Evolutionary conservation across 805 yeast species (phyloP), one percentile per base, ranked within the genome.

Genomic region (Saitoella complicata): DNA sequence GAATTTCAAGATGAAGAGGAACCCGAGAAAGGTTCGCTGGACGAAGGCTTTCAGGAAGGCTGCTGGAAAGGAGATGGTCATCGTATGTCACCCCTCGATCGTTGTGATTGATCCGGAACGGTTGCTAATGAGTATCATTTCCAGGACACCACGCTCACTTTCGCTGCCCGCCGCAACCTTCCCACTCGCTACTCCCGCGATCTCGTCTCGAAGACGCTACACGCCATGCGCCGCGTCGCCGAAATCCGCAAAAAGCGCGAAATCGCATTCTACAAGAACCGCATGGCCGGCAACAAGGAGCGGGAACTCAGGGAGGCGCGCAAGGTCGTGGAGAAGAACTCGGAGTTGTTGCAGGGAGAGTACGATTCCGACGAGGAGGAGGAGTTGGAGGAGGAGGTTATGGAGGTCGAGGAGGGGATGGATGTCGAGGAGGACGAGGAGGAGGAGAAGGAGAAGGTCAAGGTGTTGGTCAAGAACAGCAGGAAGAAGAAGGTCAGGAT

Each of bases 41-140:
- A 91, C 98, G 46, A 91, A 91, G 65, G 97, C 98, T 1, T 91
- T 91, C 74, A 78, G 98, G 69, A 91, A 91, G 65, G 94, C 97
- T 50, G 97, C 97, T 39, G 98, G 98, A 58, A 91, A 91, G 65
- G 98, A 91, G 63, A 75, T 91, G 71, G 95, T 94, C 4, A 21
- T 21, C 21, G 21, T 21, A 21, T 21, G 21, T n/a, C n/a, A n/a
- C n/a, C n/a, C n/a, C n/a, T n/a, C n/a, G n/a, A n/a, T n/a, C n/a
- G n/a, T n/a, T n/a, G n/a, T n/a, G n/a, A n/a, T n/a, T n/a, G n/a
- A n/a, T n/a, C n/a, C n/a, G n/a, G n/a, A n/a, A n/a, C n/a, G n/a
- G n/a, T n/a, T n/a, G n/a, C n/a, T n/a, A n/a, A n/a, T n/a, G n/a
- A n/a, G n/a, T n/a, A n/a, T n/a, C n/a, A n/a, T n/a, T n/a, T n/a